Percentiles rank a stretch among this genome's conserved stretches.
These are phyloP conservation scores for Pestalotiopsis sp. DNA, from an alignment of 2,329 filamentous ascomycete genomes.

Conservation along the genomic window DNA sequence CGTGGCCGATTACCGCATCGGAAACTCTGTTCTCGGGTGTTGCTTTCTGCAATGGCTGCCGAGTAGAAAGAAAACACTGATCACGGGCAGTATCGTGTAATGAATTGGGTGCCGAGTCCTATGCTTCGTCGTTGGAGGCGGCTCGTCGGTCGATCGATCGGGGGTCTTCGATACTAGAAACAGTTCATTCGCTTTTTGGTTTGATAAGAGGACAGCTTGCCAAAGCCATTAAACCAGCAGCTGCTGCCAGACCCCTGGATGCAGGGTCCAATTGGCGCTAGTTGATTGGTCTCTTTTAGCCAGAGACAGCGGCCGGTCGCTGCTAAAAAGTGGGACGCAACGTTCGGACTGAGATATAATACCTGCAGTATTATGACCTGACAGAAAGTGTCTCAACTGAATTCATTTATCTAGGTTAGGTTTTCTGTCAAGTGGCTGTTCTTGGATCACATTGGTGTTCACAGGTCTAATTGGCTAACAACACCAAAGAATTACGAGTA, in stretches of 20 bases:
- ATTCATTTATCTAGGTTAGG: neutral
- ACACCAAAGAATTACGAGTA: too few species aligned
- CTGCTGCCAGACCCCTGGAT: slow-evolving; percentile 10
- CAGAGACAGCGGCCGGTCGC: slow-evolving; percentile 7
- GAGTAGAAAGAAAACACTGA: neutral
- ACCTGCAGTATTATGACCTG: neutral
- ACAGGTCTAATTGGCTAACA: too few species aligned
- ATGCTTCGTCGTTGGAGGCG: neutral
- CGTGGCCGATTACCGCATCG: slow-evolving; percentile 24
- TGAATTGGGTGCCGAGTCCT: slow-evolving; percentile 9
- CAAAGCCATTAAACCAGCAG: slow-evolving; percentile 17
- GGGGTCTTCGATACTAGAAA: neutral
- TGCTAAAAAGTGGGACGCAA: neutral
- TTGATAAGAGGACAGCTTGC: slow-evolving; percentile 29
- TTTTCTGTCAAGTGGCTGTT: neutral
- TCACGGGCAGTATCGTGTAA: slow-evolving; percentile 10
- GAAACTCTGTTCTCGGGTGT: slow-evolving; percentile 6
- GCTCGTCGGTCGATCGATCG: neutral
- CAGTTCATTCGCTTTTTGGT: neutral
- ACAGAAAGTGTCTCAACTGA: too few species aligned
- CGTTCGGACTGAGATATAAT: neutral
- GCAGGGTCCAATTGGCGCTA: slow-evolving; percentile 2
- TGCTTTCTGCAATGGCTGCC: neutral
- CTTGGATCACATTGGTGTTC: too few species aligned
- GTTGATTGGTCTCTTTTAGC: slow-evolving; percentile 13